Base-by-base conservation (phyloP, 2,329 filamentous ascomycete species). In the Penicillium polonicum region DNA sequence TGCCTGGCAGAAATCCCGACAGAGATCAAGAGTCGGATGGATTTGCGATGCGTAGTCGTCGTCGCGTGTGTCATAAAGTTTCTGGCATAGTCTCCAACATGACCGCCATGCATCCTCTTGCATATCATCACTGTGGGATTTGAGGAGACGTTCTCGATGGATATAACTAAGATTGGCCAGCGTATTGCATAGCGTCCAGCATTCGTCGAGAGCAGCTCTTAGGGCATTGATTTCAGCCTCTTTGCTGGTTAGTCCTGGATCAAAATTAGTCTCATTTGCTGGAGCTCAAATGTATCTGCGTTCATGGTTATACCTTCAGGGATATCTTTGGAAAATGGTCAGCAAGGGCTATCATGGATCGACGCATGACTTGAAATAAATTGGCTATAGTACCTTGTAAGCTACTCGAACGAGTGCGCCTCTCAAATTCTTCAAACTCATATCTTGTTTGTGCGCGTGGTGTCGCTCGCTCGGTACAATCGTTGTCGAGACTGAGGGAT, bases 161-260 rank as follows among this genome's bases (percentile, higher is more conserved):
- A 88, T 89, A 19, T 90, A 92, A 73, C 91, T 96, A 19, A 96
- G 81, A 62, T 85, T 90, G 23, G 91, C 91, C 33, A 97, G 79
- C 0, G 92, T 96, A 70, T 96, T 97, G 78, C 92, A 97, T 15
- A 97, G 79, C 0, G 88, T 95, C 92, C 92, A 97, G 74, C 92
- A 96, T 77, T 96, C 91, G 60, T 89, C 85, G 17, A 97, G 80
- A 2, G 92, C 91, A 31, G 85, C 85, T 60, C 85, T 85, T n/a
- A 96, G 78, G 8, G 88, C 88, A 59, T 83, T 84, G 33, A 82
- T 80, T 68, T 82, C 81, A 45, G 84, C 78, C 55, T 87, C 82
- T 31, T 80, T 80, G 56, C 88, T 81, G 2, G 71, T 68, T 33
- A 74, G 63, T 21, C 74, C 76, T 72, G 79, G 46, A 23, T 64